Base-by-base conservation (phyloP, 1,139 yeast genomes). In the Schizosaccharomyces versatilis region DNA sequence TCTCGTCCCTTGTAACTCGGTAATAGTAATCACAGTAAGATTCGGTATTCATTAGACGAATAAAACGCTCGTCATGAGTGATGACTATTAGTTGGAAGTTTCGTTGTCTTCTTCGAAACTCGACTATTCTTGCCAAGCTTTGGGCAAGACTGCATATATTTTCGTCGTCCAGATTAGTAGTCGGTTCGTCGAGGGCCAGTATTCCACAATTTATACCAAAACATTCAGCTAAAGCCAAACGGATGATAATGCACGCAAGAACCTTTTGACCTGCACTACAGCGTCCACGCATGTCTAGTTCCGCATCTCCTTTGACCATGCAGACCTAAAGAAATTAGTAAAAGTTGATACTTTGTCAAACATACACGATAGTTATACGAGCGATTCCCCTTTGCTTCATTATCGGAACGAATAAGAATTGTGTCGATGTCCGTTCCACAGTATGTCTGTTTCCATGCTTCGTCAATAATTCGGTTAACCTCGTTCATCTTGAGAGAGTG, bases 181-280 rank as follows among this genome's bases (percentile, higher is more conserved):
- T 93, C 6, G 99, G 99, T 68, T 93, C 99, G 68, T 93, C 99
- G 51, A 93, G 71, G 0, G 97, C 95, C 62, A 93, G 84, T 65
- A 90, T 81, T 54, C 98, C 98, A 70, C 96, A 90, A 64, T 83
- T 85, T 1, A 80, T 75, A 7, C 98, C 98, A 70, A 93, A 90
- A 64, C 97, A 85, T 66, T 93, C 98, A 0, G 97, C 94, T 54
- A 93, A 70, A 0, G 97, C 96, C 57, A 93, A 71, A 56, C 99
- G 73, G 55, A 93, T 88, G 42, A 93, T 79, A 55, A 93, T 86
- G 56, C 94, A 81, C 0, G 98, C 95, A 56, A 93, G 70, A 1
- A 93, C 97, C 65, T 86, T 85, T 67, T 93, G 99, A 0, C 99
- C 99, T 0, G 98, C 98, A 1, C 96, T 85, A 66, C 99, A 93